Evolutionary conservation across 2,329 filamentous ascomycete species (phyloP).

Genomic region (Colletotrichum tofieldiae): DNA sequence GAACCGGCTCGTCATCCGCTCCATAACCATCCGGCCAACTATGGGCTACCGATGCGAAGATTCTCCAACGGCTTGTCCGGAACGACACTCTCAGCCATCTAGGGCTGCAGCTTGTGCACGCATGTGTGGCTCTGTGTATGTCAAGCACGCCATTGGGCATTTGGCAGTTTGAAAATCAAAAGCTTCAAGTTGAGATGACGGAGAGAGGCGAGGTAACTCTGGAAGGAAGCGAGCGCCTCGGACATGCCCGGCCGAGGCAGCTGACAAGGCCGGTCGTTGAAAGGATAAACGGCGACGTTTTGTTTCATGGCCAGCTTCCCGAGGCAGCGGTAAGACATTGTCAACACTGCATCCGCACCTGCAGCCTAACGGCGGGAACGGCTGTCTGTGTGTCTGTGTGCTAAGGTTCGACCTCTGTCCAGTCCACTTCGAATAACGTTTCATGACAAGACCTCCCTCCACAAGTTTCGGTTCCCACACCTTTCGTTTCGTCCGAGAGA

Average conservation of each 20-base stretch:
- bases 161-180: constrained; percentile 26
- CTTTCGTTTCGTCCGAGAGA: not conserved
- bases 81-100: not conserved
- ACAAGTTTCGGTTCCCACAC: constrained; percentile 4
- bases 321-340: constrained; percentile 26
- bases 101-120: not conserved
- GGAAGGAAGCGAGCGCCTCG: constrained; percentile 14
- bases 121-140: not conserved
- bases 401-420: not conserved
- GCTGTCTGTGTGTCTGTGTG: constrained; percentile 31
- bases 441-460: constrained; percentile 21
- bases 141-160: constrained; percentile 25
- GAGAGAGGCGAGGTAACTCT: not conserved
- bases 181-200: constrained; percentile 22
- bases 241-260: constrained; percentile 14
- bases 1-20: constrained; percentile 6
- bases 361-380: constrained; percentile 20
- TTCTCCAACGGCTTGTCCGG: constrained; percentile 38
- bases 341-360: constrained; percentile 27
- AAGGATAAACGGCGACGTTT: constrained; percentile 1
- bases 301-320: constrained; percentile 31
- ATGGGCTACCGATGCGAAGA: constrained; percentile 31
- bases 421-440: constrained; percentile 18
- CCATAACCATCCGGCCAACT: not conserved
- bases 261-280: not conserved